These are phyloP conservation scores for Aspergillus haitiensis DNA, from an alignment of 495 filamentous ascomycete genomes.

Conservation along the genomic window DNA sequence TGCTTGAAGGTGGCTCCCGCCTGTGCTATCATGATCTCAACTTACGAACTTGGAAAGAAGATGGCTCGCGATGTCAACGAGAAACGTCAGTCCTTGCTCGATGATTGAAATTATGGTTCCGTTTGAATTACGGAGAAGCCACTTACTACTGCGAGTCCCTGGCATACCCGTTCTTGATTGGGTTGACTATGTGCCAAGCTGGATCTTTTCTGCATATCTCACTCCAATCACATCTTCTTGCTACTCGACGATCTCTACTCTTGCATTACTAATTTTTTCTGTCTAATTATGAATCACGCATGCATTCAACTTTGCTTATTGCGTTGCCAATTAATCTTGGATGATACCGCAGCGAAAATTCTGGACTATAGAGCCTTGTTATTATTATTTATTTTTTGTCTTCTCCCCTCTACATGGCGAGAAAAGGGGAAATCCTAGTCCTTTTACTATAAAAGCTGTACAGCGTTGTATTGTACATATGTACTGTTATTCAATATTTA, in stretches of 20 bases:
- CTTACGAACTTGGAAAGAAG: constrained; percentile 93
- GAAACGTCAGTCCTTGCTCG: constrained; percentile 37
- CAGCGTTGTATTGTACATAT: background rate
- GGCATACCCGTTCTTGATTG: constrained; percentile 4
- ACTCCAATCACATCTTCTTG: background rate
- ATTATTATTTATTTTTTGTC: background rate
- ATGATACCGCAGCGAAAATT: constrained; percentile 34
- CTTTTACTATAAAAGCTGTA: no score
- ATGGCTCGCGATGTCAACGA: constrained; percentile 80
- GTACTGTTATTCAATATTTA: background rate
- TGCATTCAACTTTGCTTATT: constrained; percentile 21
- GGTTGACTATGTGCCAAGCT: background rate
- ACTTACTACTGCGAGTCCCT: constrained; percentile 11
- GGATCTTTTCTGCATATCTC: constrained; percentile 6
- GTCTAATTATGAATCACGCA: constrained; percentile 28
- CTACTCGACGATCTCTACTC: constrained; percentile 18
- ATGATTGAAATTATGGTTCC: constrained; percentile 8
- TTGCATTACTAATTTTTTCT: constrained; percentile 29
- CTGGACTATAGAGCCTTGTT: constrained; percentile 32
- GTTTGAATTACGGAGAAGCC: background rate
- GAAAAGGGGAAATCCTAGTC: no score
- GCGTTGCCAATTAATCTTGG: constrained; percentile 14
- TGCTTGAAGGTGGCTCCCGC: constrained; percentile 94
- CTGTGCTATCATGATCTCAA: constrained; percentile 99
- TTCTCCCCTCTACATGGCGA: background rate